Conservation (phyloP, 2,329 filamentous ascomycete species). For the Ceratocystis cubensis region DNA sequence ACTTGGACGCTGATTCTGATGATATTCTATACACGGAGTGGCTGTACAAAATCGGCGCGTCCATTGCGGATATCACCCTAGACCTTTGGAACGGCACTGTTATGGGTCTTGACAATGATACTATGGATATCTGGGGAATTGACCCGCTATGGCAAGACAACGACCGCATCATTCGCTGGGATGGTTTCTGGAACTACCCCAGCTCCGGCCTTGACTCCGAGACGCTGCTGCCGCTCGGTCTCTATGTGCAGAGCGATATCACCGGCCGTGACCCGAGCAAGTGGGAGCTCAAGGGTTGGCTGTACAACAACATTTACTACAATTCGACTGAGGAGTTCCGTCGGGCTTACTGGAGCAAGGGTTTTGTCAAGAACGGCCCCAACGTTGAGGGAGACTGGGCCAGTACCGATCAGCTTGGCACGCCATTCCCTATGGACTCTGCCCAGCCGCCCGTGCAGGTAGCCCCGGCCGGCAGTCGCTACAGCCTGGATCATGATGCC, state of each 20-base stretch:
- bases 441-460: constrained; percentile 30
- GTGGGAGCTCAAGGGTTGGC: constrained; percentile 33
- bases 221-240: constrained; percentile 34
- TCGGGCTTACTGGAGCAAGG: constrained; percentile 30
- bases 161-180: constrained; percentile 30
- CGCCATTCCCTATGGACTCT: constrained; percentile 28
- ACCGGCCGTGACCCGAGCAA: constrained; percentile 33
- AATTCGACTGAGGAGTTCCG: constrained; percentile 28
- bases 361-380: constrained; percentile 29
- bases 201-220: constrained; percentile 27
- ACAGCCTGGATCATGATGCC: constrained; percentile 33
- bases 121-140: constrained; percentile 27
- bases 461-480: constrained; percentile 32
- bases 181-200: constrained; percentile 33
- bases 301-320: constrained; percentile 33
- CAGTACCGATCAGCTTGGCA: constrained; percentile 28
- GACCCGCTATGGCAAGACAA: constrained; percentile 33
- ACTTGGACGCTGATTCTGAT: constrained; percentile 27
- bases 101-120: constrained; percentile 27
- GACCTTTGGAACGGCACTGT: constrained; percentile 30
- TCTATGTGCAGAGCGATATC: constrained; percentile 34
- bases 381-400: constrained; percentile 29
- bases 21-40: constrained; percentile 27
- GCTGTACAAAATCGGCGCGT: constrained; percentile 25
- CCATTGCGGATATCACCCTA: constrained; percentile 35